A percentile compares a stretch with the other conserved stretches of the same genome.
These are phyloP conservation scores for Emericellopsis cladophorae DNA, from an alignment of 2,329 filamentous ascomycete species.

Conservation along the genomic window DNA sequence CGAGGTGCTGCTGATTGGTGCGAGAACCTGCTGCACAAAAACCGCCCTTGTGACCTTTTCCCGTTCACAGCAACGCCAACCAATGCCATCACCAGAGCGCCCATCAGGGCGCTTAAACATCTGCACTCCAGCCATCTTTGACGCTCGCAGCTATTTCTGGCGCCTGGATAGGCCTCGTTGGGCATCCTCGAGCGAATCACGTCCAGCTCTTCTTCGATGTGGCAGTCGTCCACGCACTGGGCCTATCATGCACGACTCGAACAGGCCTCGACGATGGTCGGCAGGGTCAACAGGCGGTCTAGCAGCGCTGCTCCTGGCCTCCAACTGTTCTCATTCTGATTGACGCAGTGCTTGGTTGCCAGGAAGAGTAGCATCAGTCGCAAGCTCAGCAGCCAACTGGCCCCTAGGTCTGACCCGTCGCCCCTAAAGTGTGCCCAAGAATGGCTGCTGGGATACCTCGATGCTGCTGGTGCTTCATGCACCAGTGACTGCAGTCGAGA, in stretches of 20 bases:
- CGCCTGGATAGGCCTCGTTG: neutral
- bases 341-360: no score
- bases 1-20: neutral
- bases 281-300: neutral
- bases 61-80: no score
- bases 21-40: neutral
- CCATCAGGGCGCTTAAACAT: conserved; percentile 2
- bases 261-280: no score
- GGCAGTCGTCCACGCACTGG: neutral
- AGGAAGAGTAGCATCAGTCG: no score
- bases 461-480: neutral
- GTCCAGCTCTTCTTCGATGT: neutral
- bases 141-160: neutral
- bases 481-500: neutral
- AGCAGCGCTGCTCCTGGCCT: neutral
- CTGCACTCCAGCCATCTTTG: conserved; percentile 1
- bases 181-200: neutral
- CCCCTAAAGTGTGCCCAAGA: neutral
- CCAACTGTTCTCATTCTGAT: no score
- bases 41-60: no score
- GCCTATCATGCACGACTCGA: no score
- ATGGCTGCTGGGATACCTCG: neutral
- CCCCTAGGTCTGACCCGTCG: no score
- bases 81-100: conserved; percentile 1
- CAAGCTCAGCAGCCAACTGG: no score